Conservation (phyloP, 2,329 filamentous ascomycete genomes). For the Cladophialophora chaetospira region DNA sequence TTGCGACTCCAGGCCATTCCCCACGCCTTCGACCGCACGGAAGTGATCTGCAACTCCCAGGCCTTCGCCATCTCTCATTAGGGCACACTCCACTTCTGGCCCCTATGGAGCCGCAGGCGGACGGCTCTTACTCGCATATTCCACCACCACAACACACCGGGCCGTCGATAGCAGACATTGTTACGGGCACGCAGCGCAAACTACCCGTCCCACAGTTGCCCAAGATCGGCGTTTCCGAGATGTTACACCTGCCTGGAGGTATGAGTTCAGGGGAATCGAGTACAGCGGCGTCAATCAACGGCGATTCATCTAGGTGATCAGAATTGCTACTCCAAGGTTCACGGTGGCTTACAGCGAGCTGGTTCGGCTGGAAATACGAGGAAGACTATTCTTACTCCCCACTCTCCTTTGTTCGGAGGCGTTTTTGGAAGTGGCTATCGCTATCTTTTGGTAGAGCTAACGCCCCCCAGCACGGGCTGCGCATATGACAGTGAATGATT, state of each 20-base stretch:
- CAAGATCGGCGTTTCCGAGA: slow-evolving; percentile 83
- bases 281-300: slow-evolving; percentile 73
- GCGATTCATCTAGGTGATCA: slow-evolving; percentile 47
- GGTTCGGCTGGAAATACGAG: slow-evolving; percentile 1
- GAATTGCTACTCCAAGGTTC: not conserved
- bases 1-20: slow-evolving; percentile 92
- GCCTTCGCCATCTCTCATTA: slow-evolving; percentile 72
- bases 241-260: slow-evolving; percentile 68
- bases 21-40: slow-evolving; percentile 81
- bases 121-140: slow-evolving; percentile 59
- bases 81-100: slow-evolving; percentile 68
- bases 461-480: slow-evolving; percentile 1
- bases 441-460: not conserved
- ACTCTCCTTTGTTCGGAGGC: slow-evolving; percentile 3
- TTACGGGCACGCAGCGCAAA: slow-evolving; percentile 88
- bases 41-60: slow-evolving; percentile 78
- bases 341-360: slow-evolving; percentile 1
- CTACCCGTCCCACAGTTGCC: slow-evolving; percentile 86
- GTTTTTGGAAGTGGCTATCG: slow-evolving; percentile 3
- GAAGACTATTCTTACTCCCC: not conserved
- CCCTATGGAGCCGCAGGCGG: slow-evolving; percentile 68
- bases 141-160: slow-evolving; percentile 61
- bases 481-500: slow-evolving; percentile 15
- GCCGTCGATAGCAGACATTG: slow-evolving; percentile 86
- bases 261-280: slow-evolving; percentile 76